These are phyloP conservation scores for Beauveria brongniartii DNA, from an alignment of 2,329 filamentous ascomycete species.

Conservation along the genomic window DNA sequence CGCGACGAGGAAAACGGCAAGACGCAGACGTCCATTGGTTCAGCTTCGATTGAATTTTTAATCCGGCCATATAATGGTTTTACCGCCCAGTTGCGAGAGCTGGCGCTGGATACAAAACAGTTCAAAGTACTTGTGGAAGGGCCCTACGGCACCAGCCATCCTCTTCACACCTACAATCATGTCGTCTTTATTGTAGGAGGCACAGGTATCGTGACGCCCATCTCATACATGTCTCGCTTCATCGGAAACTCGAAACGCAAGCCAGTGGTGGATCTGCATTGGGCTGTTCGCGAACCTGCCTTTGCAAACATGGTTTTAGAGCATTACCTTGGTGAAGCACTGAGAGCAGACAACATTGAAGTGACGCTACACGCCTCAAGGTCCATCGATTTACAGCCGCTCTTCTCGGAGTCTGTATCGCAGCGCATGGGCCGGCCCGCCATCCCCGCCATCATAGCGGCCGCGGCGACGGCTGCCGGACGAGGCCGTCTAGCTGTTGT, in stretches of 20 bases:
- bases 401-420: slow-evolving; percentile 14
- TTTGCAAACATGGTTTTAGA: slow-evolving; percentile 28
- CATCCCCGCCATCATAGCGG: slow-evolving; percentile 23
- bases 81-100: slow-evolving; percentile 28
- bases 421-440: slow-evolving; percentile 25
- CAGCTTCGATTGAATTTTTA: slow-evolving; percentile 29
- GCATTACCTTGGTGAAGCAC: slow-evolving; percentile 23
- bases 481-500: slow-evolving; percentile 28
- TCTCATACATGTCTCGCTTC: slow-evolving; percentile 29
- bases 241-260: slow-evolving; percentile 5
- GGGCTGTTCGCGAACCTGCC: slow-evolving; percentile 29
- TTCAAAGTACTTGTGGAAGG: slow-evolving; percentile 35
- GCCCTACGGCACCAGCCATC: slow-evolving; percentile 34
- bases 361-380: slow-evolving; percentile 31
- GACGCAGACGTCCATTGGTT: neutral
- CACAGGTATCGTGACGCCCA: slow-evolving; percentile 35
- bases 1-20: neutral
- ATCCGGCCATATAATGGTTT: slow-evolving; percentile 38
- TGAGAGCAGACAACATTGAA: slow-evolving; percentile 22
- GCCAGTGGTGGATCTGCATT: slow-evolving; percentile 25
- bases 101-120: slow-evolving; percentile 20
- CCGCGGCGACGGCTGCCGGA: slow-evolving; percentile 14
- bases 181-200: slow-evolving; percentile 37
- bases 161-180: slow-evolving; percentile 29
- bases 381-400: slow-evolving; percentile 4